Evolutionary conservation across 768 basidiomycete genomes (phyloP), one percentile per base, ranked within the genome.

Genomic region (Mycena crocata): DNA sequence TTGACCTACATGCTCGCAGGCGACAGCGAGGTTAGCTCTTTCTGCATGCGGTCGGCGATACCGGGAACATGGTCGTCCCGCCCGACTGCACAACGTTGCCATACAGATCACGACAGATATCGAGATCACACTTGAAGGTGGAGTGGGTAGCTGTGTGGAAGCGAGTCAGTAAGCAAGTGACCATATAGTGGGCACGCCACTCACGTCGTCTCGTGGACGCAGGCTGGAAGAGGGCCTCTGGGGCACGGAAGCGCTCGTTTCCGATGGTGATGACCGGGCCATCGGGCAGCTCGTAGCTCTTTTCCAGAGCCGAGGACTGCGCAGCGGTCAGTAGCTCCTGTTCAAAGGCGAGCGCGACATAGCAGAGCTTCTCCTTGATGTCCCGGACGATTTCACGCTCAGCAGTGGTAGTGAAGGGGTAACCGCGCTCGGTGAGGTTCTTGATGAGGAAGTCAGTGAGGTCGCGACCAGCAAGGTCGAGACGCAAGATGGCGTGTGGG

Each of bases 261-360:
- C 89, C 90, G 73, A 91, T 90, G 72, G 89, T 91, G 75, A 92
- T 92, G 67, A 92, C 90, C 76, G 92, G 90, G 56, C 91, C 91
- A 71, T 92, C 91, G 82, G 74, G 74, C 63, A 70, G 64, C 61
- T 70, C 69, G 52, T 70, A 70, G 69, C 69, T 70, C 65, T 70
- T 70, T 62, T 70, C 69, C 57, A 70, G 69, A 44, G 69, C 64
- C 7, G 69, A 70, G 17, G 69, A 70, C 57, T 70, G 69, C 37
- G 69, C 69, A 3, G 69, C 69, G 14, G 69, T 70, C 31, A 49
- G 69, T 24, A 70, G 57, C 69, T 70, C 69, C 57, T 70, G 69
- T 52, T 70, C 69, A 52, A 70, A 70, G 62, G 66, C 69, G 57
- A 70, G 65, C 39, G 69, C 69, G 57, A 70, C 69, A 42, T 70